Evolutionary conservation across 129 eudicot species (phyloP).

Genomic region (Calendula officinalis): DNA sequence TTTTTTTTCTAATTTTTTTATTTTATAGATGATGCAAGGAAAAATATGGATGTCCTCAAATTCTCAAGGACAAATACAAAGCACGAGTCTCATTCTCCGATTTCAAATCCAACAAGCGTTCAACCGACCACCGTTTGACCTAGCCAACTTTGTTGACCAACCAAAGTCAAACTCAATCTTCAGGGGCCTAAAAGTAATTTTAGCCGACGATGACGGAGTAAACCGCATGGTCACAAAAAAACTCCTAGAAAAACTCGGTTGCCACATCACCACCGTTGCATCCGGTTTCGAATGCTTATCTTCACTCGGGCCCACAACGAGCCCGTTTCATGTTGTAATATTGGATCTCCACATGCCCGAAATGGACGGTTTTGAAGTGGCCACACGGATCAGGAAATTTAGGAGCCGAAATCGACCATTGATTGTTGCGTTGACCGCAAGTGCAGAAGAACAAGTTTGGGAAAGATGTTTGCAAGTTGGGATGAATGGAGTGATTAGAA

Average conservation of each 20-base stretch:
- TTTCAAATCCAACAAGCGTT: constrained; percentile 52
- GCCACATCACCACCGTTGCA: constrained; percentile 62
- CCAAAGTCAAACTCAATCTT: constrained; percentile 56
- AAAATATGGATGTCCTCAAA: constrained; percentile 61
- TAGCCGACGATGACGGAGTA: constrained; percentile 69
- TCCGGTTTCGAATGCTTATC: constrained; percentile 77
- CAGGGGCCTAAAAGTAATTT: constrained; percentile 66
- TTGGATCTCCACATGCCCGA: constrained; percentile 92
- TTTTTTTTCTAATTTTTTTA: not conserved
- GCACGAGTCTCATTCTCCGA: constrained; percentile 63
- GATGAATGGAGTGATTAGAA: constrained; percentile 79
- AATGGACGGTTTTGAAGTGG: constrained; percentile 87
- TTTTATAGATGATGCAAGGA: constrained; percentile 87
- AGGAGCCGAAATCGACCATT: constrained; percentile 70
- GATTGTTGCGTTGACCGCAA: constrained; percentile 78
- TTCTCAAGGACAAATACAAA: constrained; percentile 52
- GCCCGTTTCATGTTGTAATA: constrained; percentile 48
- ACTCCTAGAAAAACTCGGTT: constrained; percentile 81
- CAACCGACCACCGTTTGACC: constrained; percentile 39
- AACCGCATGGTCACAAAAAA: constrained; percentile 76
- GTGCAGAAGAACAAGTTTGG: constrained; percentile 71
- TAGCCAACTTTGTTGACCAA: constrained; percentile 37
- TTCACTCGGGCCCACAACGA: constrained; percentile 51
- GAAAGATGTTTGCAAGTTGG: constrained; percentile 77
- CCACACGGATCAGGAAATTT: constrained; percentile 59